phyloP scores from a whole-genome alignment of 495 filamentous ascomycete species.

The Aspergillus carlsbadensis region DNA sequence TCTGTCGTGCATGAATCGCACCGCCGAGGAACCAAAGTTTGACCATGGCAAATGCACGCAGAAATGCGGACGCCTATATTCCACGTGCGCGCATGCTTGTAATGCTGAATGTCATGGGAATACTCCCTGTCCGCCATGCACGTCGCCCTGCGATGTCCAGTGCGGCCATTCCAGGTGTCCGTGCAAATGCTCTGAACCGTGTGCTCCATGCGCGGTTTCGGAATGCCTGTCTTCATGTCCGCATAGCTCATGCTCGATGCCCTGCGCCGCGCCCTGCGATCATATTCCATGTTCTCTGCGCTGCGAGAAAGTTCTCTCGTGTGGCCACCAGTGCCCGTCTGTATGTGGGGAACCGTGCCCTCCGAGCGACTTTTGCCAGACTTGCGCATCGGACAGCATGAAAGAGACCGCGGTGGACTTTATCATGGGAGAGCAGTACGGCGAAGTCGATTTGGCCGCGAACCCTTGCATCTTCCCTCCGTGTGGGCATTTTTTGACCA shows the following conservation, averaged over 20 bases:
- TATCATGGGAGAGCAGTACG: slow-evolving; percentile 48
- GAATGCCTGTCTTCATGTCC: slow-evolving; percentile 58
- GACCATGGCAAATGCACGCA: slow-evolving; percentile 53
- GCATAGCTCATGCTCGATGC: slow-evolving; percentile 60
- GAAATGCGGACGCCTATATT: slow-evolving; percentile 53
- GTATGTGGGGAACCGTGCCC: slow-evolving; percentile 70
- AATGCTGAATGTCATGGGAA: slow-evolving; percentile 52
- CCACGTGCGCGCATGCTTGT: slow-evolving; percentile 61
- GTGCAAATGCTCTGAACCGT: slow-evolving; percentile 62
- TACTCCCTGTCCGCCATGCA: slow-evolving; percentile 53
- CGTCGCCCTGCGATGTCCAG: slow-evolving; percentile 54
- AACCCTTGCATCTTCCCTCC: slow-evolving; percentile 61
- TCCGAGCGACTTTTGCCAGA: slow-evolving; percentile 51
- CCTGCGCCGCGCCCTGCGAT: slow-evolving; percentile 61
- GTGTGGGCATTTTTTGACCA: slow-evolving; percentile 51
- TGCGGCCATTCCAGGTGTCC: slow-evolving; percentile 64
- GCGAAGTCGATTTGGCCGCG: slow-evolving; percentile 55
- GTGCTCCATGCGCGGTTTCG: slow-evolving; percentile 61
- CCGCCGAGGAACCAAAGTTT: slow-evolving; percentile 13
- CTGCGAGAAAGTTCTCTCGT: slow-evolving; percentile 55
- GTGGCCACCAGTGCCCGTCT: slow-evolving; percentile 69
- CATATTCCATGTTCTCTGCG: slow-evolving; percentile 65
- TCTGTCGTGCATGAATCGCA: slow-evolving; percentile 39
- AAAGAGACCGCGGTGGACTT: slow-evolving; percentile 54
- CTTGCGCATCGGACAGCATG: slow-evolving; percentile 45